Evolutionary conservation across 1,139 yeast genomes (phyloP).

Genomic region (Yamadazyma buinensis): DNA sequence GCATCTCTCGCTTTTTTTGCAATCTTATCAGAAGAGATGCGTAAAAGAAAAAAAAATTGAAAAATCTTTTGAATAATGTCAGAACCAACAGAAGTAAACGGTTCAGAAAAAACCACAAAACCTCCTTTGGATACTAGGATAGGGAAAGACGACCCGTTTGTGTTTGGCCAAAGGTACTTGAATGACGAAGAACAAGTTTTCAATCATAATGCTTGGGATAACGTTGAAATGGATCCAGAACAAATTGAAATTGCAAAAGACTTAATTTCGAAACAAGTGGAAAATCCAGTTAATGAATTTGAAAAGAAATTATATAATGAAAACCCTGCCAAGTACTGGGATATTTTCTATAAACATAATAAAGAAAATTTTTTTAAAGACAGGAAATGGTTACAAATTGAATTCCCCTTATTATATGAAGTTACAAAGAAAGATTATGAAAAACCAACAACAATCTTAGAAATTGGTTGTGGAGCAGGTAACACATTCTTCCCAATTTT

Average conservation of each 20-base stretch:
- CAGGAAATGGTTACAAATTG: constrained; percentile 93
- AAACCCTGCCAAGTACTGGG: constrained; percentile 95
- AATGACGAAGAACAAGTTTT: constrained; percentile 78
- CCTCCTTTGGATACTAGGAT: constrained; percentile 42
- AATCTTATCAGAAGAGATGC: constrained; percentile 6
- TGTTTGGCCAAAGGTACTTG: constrained; percentile 82
- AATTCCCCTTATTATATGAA: constrained; percentile 80
- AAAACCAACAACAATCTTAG: constrained; percentile 73
- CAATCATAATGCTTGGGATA: constrained; percentile 96
- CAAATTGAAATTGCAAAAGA: constrained; percentile 74
- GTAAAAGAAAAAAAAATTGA: constrained; percentile 4
- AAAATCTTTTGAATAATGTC: neutral
- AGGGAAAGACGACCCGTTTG: constrained; percentile 87
- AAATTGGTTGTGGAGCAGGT: constrained; percentile 98
- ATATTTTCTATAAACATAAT: constrained; percentile 85
- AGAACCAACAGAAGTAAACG: neutral
- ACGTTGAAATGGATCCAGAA: constrained; percentile 96
- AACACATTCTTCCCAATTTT: constrained; percentile 91
- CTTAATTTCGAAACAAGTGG: constrained; percentile 71
- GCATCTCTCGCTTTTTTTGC: too few species aligned
- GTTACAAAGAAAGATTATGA: constrained; percentile 64
- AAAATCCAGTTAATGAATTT: constrained; percentile 78
- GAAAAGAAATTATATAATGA: constrained; percentile 75
- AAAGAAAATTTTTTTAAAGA: constrained; percentile 93
- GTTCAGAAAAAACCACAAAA: neutral